phyloP scores from a whole-genome alignment of 1,139 yeast species.

The Debaryomyces sp. region DNA sequence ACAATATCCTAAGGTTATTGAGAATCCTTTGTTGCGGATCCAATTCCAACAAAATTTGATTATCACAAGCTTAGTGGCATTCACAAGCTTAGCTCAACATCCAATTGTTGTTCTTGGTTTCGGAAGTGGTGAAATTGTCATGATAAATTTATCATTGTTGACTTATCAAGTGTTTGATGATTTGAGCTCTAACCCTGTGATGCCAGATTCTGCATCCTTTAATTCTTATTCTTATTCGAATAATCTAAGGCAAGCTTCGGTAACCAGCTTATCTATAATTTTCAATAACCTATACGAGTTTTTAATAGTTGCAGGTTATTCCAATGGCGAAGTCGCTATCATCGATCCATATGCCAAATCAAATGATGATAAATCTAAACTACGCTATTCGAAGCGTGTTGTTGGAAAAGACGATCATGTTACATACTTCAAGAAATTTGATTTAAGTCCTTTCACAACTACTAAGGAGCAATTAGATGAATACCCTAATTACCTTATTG shows the following conservation, averaged over 20 bases:
- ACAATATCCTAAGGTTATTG: slow-evolving; percentile 26
- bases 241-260: slow-evolving; percentile 20
- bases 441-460: slow-evolving; percentile 32
- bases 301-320: slow-evolving; percentile 40
- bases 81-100: slow-evolving; percentile 21
- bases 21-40: slow-evolving; percentile 38
- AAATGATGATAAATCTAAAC: slow-evolving; percentile 11
- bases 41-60: slow-evolving; percentile 29
- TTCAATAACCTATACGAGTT: slow-evolving; percentile 33
- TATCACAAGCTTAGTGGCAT: slow-evolving; percentile 34
- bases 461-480: slow-evolving; percentile 9
- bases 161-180: slow-evolving; percentile 31
- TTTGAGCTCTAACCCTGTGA: slow-evolving; percentile 18
- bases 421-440: slow-evolving; percentile 44
- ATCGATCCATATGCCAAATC: slow-evolving; percentile 30
- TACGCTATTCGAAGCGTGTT: slow-evolving; percentile 28
- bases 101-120: slow-evolving; percentile 40
- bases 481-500: slow-evolving; percentile 30
- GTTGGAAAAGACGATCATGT: slow-evolving; percentile 37
- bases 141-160: slow-evolving; percentile 32
- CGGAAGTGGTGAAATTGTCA: slow-evolving; percentile 36
- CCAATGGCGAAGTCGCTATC: slow-evolving; percentile 45
- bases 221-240: slow-evolving; percentile 9
- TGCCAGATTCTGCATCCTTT: slow-evolving; percentile 14
- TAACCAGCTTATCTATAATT: slow-evolving; percentile 38